Evolutionary conservation across 2,329 filamentous ascomycete species (phyloP).

Genomic region (Grosmannia clavigera): DNA sequence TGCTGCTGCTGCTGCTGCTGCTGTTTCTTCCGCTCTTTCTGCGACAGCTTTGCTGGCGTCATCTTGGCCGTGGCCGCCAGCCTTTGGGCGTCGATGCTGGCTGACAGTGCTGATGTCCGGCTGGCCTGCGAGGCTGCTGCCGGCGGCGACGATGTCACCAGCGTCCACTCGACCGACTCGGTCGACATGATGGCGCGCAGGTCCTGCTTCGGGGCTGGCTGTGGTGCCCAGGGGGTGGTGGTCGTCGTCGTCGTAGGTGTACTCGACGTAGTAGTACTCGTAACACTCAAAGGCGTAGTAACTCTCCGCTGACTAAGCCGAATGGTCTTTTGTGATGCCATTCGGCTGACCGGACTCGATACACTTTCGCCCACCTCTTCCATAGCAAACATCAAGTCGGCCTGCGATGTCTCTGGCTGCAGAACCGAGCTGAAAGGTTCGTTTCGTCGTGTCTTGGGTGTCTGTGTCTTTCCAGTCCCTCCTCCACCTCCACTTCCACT

Average conservation of each 20-base stretch:
- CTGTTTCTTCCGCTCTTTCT: conserved; percentile 82
- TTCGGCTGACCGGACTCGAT: no score
- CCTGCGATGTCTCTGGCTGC: conserved; percentile 53
- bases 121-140: conserved; percentile 5
- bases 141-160: not conserved
- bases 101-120: conserved; percentile 8
- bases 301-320: no score
- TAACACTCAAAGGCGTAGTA: no score
- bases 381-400: conserved; percentile 88
- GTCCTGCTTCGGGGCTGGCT: conserved; percentile 47
- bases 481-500: conserved; percentile 23
- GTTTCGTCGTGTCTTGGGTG: conserved; percentile 14
- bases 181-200: conserved; percentile 64
- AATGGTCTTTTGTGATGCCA: no score
- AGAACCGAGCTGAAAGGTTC: conserved; percentile 58
- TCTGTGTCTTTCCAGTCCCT: conserved; percentile 32
- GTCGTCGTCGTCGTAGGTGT: no score
- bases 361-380: conserved; percentile 54
- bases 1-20: conserved; percentile 32
- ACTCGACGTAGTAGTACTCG: no score
- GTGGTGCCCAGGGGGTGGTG: not conserved
- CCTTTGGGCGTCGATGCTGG: conserved; percentile 15
- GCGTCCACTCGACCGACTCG: conserved; percentile 30
- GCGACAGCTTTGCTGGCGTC: conserved; percentile 56
- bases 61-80: conserved; percentile 16